Percentiles rank a stretch among this genome's conserved stretches.
phyloP scores from a whole-genome alignment of 2,329 filamentous ascomycete species.

The Fusarium sacchari region DNA sequence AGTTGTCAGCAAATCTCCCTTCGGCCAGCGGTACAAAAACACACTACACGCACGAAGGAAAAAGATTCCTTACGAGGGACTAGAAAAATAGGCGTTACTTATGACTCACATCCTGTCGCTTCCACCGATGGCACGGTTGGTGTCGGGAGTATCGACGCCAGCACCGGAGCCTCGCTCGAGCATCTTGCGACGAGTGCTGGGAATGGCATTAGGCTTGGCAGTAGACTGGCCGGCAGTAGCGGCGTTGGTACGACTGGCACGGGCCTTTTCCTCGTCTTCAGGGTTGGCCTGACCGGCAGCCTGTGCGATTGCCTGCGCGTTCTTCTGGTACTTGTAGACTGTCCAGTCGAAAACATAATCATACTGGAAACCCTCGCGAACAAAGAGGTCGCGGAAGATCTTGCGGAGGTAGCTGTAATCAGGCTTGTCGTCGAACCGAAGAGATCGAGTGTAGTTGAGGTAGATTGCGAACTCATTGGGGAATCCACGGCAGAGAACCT shows the following conservation, averaged over 20 bases:
- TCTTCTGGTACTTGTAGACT: slow-evolving; percentile 99
- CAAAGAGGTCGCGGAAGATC: slow-evolving; percentile 99
- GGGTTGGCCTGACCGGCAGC: slow-evolving; percentile 74
- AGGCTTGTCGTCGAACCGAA: slow-evolving; percentile 99
- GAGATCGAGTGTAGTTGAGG: slow-evolving; percentile 97
- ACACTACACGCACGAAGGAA: slow-evolving; percentile 83
- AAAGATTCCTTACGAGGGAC: slow-evolving; percentile 89
- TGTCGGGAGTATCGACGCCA: slow-evolving; percentile 74
- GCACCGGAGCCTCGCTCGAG: slow-evolving; percentile 72
- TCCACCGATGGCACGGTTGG: slow-evolving; percentile 79
- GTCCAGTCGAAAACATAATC: slow-evolving; percentile 99
- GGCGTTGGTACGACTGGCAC: slow-evolving; percentile 72
- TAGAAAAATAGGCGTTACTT: slow-evolving; percentile 55
- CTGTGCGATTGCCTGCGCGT: slow-evolving; percentile 92
- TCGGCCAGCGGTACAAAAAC: slow-evolving; percentile 76
- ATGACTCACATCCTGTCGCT: slow-evolving; percentile 97
- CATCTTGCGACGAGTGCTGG: slow-evolving; percentile 85
- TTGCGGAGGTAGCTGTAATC: slow-evolving; percentile 99
- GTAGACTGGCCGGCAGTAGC: slow-evolving; percentile 72
- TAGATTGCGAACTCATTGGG: slow-evolving; percentile 99
- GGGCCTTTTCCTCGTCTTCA: slow-evolving; percentile 81
- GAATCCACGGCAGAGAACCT: slow-evolving; percentile 98
- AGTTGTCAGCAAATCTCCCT: slow-evolving; percentile 76
- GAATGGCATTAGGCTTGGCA: slow-evolving; percentile 77
- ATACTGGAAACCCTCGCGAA: slow-evolving; percentile 99